Evolutionary conservation across 495 filamentous ascomycete species (phyloP), one percentile per base, ranked within the genome.

Genomic region (Penicillium silybi): DNA sequence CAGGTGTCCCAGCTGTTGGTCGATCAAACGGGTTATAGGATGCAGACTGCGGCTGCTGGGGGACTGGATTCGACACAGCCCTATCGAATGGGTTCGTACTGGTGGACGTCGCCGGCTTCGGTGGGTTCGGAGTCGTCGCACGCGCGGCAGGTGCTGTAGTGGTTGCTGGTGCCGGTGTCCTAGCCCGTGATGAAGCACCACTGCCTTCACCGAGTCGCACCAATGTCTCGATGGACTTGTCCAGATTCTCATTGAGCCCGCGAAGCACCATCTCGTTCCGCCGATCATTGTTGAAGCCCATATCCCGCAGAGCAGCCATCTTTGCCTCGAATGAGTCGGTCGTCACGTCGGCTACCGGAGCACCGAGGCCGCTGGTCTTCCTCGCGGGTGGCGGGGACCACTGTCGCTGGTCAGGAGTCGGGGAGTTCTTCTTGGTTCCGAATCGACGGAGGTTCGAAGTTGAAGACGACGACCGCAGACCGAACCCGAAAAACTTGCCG

Each of bases 231-330:
- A 96, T 80, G 0, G 90, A 78, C 61, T 84, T 87, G 49, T 95
- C 87, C 37, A 98, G 56, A 59, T 95, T 91, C 2, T 95, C 93
- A 50, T 84, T 78, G 6, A 91, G 74, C 10, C 86, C 85, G 52
- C 88, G 87, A 22, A 98, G 69, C 20, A 96, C 84, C 47, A 84
- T 82, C 11, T 81, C 71, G 56, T 95, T 97, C 41, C 87, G 80
- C 52, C 83, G 85, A 32, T 92, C 86, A 63, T 98, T 90, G 27
- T 66, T 77, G 60, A 98, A 98, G 1, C 93, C 93, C 93, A 97
- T 96, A 47, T 96, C 90, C 43, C 83, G 80, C 46, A 98, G 73
- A 15, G 80, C 84, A 8, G 80, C 79, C 62, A 98, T 70, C 67
- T 96, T 96, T 5, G 74, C 59, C 38, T 86, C 84, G 29, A 85